Evolutionary conservation across 2,329 filamentous ascomycete genomes (phyloP).

Genomic region (Fusarium sp.): DNA sequence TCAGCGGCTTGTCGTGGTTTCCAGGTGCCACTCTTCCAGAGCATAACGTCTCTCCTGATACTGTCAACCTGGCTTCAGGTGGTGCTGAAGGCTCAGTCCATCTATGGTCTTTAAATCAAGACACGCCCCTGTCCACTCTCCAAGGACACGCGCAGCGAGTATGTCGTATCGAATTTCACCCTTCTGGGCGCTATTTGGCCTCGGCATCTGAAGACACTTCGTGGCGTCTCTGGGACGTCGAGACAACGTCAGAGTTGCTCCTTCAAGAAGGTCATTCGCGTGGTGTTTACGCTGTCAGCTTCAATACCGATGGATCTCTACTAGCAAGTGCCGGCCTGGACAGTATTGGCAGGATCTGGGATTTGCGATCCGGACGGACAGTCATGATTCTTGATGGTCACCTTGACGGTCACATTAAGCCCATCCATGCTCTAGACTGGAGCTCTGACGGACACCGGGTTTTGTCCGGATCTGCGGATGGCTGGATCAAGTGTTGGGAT

Average conservation of each 20-base stretch:
- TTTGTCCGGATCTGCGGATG: conserved; percentile 92
- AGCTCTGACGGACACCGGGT: conserved; percentile 91
- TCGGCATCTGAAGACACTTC: conserved; percentile 97
- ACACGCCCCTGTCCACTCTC: conserved; percentile 87
- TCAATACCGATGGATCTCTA: conserved; percentile 92
- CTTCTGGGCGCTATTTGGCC: conserved; percentile 89
- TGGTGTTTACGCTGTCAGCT: conserved; percentile 91
- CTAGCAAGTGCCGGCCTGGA: conserved; percentile 94
- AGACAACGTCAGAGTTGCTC: conserved; percentile 85
- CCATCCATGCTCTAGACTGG: conserved; percentile 96
- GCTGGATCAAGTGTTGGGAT: conserved; percentile 99
- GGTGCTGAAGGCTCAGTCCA: conserved; percentile 91
- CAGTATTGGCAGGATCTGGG: conserved; percentile 96
- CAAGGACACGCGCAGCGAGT: conserved; percentile 89
- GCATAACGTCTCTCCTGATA: conserved; percentile 78
- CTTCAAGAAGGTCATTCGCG: conserved; percentile 95
- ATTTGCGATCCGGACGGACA: conserved; percentile 90
- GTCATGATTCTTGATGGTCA: conserved; percentile 96
- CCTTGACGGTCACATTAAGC: conserved; percentile 85
- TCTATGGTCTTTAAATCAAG: conserved; percentile 90
- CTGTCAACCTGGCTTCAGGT: conserved; percentile 90
- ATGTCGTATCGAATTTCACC: conserved; percentile 94
- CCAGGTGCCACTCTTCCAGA: conserved; percentile 84
- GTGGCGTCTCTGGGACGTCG: conserved; percentile 96
- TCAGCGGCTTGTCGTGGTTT: conserved; percentile 92